Evolutionary conservation across 208 protist species (phyloP), one percentile per base, ranked within the genome.

Genomic region (Angomonas ambiguus): DNA sequence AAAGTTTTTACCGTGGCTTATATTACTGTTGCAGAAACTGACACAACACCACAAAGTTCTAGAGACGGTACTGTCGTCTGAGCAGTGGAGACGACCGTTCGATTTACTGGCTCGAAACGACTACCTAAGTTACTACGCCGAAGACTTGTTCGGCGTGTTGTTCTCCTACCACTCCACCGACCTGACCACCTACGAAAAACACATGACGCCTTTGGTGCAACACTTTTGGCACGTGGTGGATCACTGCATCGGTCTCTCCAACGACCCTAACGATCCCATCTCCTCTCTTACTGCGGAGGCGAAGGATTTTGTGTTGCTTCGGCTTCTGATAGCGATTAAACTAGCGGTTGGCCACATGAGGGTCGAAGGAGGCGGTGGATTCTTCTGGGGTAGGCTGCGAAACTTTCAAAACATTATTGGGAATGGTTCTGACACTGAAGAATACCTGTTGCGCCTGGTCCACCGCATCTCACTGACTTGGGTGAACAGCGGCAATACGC

Each of bases 401-500:
- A 31, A 66, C 55, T 71, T 88, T 45, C 83, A 88, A 55, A 71
- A 74, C 65, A 69, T 61, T 0, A 28, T 88, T 1, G 84, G 74
- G 51, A 24, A 61, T 27, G 56, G 56, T 11, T 42, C 27, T 35
- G 45, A 38, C 32, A 27, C 41, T 49, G 35, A 24, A 2, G 76
- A 85, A 38, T 51, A 62, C 35, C 83, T 85, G 69, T 33, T 83
- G 42, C 63, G 59, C 2, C 65, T 85, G 18, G 53, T 88, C 2
- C 74, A 88, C 55, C 72, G 76, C 11, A 45, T 62, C 33, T 62
- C 69, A 22, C 56, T 74, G 5, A 73, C 79, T 33, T 88, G 83
- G 83, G 13, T 16, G n/a, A 8, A 32, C 33, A 27, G 30, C n/a
- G 51, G 53, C 6, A n/a, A 56, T 16, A 11, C 38, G 24, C 38